A percentile compares a stretch with the other conserved stretches of the same genome.
Conservation (phyloP, 2,329 filamentous ascomycete genomes). For the Cercospora beticola region DNA sequence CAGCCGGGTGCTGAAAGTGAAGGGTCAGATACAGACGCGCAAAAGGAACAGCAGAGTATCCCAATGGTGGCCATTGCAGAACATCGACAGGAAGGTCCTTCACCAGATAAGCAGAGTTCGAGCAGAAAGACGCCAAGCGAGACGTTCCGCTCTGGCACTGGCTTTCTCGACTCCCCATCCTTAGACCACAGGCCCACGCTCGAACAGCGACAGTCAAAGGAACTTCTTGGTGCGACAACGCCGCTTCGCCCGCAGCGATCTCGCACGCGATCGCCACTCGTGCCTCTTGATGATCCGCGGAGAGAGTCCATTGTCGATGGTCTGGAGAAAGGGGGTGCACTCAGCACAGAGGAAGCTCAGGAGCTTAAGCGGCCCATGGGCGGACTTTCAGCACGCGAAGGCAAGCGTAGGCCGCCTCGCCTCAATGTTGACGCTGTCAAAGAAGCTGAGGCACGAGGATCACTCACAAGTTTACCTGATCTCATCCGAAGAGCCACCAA, state of each 20-base stretch:
- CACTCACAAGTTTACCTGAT: conserved; percentile 87
- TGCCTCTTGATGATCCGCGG: conserved; percentile 27
- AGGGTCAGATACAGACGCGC: neutral
- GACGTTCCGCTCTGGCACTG: conserved; percentile 37
- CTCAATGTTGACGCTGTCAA: conserved; percentile 80
- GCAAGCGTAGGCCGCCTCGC: conserved; percentile 60
- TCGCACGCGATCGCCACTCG: conserved; percentile 29
- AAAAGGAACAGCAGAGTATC: neutral
- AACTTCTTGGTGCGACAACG: conserved; percentile 24
- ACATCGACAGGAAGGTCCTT: conserved; percentile 6
- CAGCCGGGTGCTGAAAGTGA: conserved; percentile 8
- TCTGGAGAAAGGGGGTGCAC: conserved; percentile 38
- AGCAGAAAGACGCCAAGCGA: conserved; percentile 28
- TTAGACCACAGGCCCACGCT: neutral
- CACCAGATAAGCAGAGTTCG: neutral
- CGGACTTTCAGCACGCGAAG: conserved; percentile 44
- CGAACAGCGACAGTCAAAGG: conserved; percentile 24
- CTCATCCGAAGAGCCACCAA: conserved; percentile 85
- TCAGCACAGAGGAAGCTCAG: conserved; percentile 33
- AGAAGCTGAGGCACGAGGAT: conserved; percentile 79
- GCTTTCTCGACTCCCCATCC: conserved; percentile 37
- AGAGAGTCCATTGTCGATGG: conserved; percentile 33
- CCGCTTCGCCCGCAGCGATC: conserved; percentile 20
- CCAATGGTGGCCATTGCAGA: neutral
- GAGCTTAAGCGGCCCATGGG: conserved; percentile 35